These are phyloP conservation scores for Clarireedia sp. DNA, from an alignment of 2,329 filamentous ascomycete species.

Conservation along the genomic window DNA sequence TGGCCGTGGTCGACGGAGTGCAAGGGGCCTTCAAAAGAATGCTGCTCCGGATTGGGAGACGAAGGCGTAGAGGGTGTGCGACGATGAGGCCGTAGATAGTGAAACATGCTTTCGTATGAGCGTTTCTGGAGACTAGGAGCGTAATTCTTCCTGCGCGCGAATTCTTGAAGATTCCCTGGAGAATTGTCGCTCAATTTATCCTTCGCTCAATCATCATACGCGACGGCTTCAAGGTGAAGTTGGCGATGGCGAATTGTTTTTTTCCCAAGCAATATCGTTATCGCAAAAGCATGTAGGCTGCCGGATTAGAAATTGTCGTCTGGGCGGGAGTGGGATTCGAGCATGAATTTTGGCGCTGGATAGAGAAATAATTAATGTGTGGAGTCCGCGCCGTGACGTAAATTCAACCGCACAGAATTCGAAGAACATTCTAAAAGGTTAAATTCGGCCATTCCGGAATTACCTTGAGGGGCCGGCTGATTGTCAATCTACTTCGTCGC, in stretches of 20 bases:
- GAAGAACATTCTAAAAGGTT: too few relatives aligned
- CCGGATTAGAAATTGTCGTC: background rate
- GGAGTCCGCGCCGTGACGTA: background rate
- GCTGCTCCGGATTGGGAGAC: conserved; percentile 23
- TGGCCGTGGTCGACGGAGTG: conserved; percentile 24
- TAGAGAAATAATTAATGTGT: background rate
- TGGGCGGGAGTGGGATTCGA: background rate
- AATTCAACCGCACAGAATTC: too few relatives aligned
- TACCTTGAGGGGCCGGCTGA: too few relatives aligned
- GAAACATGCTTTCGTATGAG: conserved; percentile 25
- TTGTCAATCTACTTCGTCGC: too few relatives aligned
- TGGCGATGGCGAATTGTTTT: background rate
- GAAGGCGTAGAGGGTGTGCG: conserved; percentile 28
- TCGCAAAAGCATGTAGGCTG: background rate
- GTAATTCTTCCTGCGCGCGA: too few relatives aligned
- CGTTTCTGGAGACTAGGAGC: background rate
- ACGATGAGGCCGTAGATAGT: conserved; percentile 30
- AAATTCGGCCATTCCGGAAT: too few relatives aligned
- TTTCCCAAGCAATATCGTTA: background rate
- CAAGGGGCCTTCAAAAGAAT: conserved; percentile 23
- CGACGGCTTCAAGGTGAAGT: background rate
- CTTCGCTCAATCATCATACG: background rate
- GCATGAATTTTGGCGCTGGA: background rate
- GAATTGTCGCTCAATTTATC: background rate
- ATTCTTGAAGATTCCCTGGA: background rate